phyloP scores from a whole-genome alignment of 441 rosid genomes.

The Euphorbia corollata region DNA sequence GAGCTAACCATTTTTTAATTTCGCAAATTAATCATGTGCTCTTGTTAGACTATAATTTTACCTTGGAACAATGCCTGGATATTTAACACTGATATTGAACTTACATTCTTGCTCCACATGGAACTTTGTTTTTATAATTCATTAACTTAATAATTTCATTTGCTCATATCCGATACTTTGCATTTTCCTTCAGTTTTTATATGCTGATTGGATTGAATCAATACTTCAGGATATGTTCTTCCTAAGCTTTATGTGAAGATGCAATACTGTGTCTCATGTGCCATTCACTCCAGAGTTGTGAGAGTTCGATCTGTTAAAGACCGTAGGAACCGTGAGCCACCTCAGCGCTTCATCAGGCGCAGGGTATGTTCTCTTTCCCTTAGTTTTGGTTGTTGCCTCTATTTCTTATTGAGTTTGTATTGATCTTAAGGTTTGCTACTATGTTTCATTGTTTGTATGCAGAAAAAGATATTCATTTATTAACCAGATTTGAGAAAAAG shows the following conservation, averaged over 20 bases:
- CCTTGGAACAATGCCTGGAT: no score
- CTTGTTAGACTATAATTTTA: no score
- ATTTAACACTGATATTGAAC: no score
- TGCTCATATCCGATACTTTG: neutral
- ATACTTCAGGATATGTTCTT: conserved; percentile 52
- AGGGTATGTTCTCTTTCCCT: conserved; percentile 37
- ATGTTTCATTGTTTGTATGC: neutral
- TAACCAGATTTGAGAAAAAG: neutral
- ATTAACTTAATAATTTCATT: no score
- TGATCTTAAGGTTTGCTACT: neutral
- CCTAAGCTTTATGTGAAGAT: conserved; percentile 82
- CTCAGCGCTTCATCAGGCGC: conserved; percentile 76
- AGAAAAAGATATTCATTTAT: neutral
- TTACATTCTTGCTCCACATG: no score
- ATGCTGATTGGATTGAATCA: neutral
- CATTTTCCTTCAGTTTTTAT: neutral
- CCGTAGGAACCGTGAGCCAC: conserved; percentile 81
- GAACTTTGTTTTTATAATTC: no score
- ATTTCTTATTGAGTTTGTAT: neutral
- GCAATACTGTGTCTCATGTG: conserved; percentile 87
- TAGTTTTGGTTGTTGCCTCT: neutral
- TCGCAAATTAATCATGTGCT: no score
- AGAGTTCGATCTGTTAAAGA: conserved; percentile 74
- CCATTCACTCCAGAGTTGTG: conserved; percentile 86
- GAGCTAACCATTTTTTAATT: no score